These are phyloP conservation scores for Lactarius deliciosus DNA, from an alignment of 768 basidiomycete genomes.

Conservation along the genomic window DNA sequence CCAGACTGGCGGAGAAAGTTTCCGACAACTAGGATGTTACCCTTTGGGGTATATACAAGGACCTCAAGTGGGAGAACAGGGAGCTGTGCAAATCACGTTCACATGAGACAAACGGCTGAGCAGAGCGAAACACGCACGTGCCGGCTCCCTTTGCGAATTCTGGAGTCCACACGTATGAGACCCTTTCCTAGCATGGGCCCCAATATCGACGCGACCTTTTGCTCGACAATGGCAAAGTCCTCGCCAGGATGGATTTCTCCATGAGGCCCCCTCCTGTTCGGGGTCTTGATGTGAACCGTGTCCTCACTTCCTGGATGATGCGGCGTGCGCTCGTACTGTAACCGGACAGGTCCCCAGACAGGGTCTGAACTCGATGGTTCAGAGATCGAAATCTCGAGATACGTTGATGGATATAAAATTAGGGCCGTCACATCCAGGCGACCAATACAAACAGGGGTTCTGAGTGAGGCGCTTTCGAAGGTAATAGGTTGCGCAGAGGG, in stretches of 20 bases:
- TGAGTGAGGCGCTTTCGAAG: conserved; percentile 65
- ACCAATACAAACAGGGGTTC: conserved; percentile 87
- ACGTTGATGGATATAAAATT: conserved; percentile 77
- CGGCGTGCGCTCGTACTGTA: conserved; percentile 68
- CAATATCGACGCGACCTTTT: conserved; percentile 74
- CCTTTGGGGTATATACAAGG: conserved; percentile 91
- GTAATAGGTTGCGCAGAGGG: conserved; percentile 33
- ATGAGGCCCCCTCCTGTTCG: conserved; percentile 47
- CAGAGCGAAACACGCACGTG: conserved; percentile 49
- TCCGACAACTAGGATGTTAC: conserved; percentile 83
- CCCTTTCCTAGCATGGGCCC: conserved; percentile 86
- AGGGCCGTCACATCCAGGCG: conserved; percentile 80
- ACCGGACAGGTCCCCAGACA: conserved; percentile 69
- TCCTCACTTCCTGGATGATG: conserved; percentile 50
- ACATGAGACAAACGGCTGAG: conserved; percentile 27
- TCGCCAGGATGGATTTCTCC: conserved; percentile 63
- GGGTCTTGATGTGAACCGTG: conserved; percentile 77
- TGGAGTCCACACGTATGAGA: conserved; percentile 76
- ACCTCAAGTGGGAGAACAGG: conserved; percentile 82
- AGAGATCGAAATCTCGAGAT: conserved; percentile 47
- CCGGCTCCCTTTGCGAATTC: conserved; percentile 61
- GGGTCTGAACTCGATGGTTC: conserved; percentile 39
- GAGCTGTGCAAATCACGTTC: conserved; percentile 46
- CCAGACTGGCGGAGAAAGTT: conserved; percentile 66
- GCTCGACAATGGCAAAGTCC: conserved; percentile 80